A percentile compares a stretch with the other conserved stretches of the same genome.
phyloP scores from a whole-genome alignment of 1,139 yeast species.

The Kurtzmaniella quercitrusa region DNA sequence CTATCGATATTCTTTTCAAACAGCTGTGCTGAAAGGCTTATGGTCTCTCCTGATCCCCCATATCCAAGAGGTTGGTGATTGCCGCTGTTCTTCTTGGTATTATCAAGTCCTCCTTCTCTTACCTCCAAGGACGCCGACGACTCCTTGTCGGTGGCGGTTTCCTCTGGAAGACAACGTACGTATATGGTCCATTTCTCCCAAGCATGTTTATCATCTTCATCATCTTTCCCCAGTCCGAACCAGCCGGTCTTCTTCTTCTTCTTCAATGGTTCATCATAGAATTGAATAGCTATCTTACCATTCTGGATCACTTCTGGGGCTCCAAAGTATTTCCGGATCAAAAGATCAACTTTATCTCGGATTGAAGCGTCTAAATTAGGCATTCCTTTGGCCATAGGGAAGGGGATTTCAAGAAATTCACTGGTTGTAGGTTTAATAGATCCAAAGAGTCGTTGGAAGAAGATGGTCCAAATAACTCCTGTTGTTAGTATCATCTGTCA shows the following conservation, averaged over 20 bases:
- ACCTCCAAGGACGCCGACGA: neutral
- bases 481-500: too few species aligned
- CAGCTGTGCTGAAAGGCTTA: neutral
- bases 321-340: slow-evolving; percentile 29
- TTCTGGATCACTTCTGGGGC: slow-evolving; percentile 8
- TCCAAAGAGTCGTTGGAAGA: slow-evolving; percentile 70
- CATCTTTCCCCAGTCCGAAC: slow-evolving; percentile 34
- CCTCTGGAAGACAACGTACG: slow-evolving; percentile 30
- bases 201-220: slow-evolving; percentile 19
- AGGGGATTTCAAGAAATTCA: slow-evolving; percentile 42
- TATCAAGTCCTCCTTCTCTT: neutral
- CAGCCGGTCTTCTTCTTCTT: slow-evolving; percentile 39
- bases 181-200: slow-evolving; percentile 46
- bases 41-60: too few species aligned
- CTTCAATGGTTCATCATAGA: slow-evolving; percentile 22
- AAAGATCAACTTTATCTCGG: slow-evolving; percentile 35
- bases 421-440: slow-evolving; percentile 52
- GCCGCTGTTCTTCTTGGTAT: too few species aligned
- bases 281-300: slow-evolving; percentile 25
- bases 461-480: slow-evolving; percentile 64
- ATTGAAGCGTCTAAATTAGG: slow-evolving; percentile 44
- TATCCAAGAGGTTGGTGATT: too few species aligned
- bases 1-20: slow-evolving; percentile 42
- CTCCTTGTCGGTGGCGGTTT: too few species aligned
- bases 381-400: slow-evolving; percentile 38